Evolutionary conservation across 495 filamentous ascomycete species (phyloP).

Genomic region (Hypomontagnella monticulosa): DNA sequence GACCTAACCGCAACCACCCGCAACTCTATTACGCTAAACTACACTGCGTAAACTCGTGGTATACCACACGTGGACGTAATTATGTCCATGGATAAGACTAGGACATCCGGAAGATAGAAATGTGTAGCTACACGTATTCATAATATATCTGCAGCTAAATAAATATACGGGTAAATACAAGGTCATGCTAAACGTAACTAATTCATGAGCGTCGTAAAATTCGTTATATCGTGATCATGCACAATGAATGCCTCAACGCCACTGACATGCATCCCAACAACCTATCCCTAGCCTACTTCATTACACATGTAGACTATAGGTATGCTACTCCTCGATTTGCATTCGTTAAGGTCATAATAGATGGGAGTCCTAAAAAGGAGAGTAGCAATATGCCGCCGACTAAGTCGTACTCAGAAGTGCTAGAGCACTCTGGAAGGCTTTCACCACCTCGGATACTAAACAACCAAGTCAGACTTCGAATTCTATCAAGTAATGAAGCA

Average conservation of each 20-base stretch:
- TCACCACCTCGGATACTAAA: constrained; percentile 77
- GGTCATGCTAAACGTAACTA: constrained; percentile 9
- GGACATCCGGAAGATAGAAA: no score
- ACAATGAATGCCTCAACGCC: constrained; percentile 25
- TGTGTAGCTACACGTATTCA: neutral
- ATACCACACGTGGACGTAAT: no score
- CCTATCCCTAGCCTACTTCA: neutral
- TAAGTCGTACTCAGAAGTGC: constrained; percentile 63
- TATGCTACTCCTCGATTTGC: no score
- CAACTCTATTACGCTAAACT: neutral
- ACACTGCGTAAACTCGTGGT: no score
- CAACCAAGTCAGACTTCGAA: constrained; percentile 6
- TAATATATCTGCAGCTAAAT: no score
- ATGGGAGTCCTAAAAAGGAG: no score
- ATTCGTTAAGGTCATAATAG: no score
- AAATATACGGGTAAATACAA: constrained; percentile 15
- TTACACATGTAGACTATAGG: neutral
- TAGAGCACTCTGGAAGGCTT: constrained; percentile 82
- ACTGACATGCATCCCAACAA: constrained; percentile 16
- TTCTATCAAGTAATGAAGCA: neutral
- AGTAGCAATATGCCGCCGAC: neutral
- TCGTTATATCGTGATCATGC: constrained; percentile 32
- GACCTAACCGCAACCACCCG: no score
- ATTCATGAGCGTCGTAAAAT: constrained; percentile 34
- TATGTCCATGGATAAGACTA: no score